Conservation (phyloP, 257 asterid species). For the Capsicum baccatum region DNA sequence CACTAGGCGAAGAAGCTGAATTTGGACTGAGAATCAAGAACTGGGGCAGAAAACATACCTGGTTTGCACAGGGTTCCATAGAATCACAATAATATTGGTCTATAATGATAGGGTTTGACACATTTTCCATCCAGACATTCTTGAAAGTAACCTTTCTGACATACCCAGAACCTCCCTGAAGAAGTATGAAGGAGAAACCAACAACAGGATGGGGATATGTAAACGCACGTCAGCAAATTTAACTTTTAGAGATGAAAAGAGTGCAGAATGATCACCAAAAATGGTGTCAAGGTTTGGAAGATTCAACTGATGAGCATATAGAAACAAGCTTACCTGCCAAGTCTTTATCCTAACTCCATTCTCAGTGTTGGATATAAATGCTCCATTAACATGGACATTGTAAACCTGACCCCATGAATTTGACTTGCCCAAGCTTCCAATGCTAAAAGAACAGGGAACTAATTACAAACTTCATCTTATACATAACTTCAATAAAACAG, state of each 20-base stretch:
- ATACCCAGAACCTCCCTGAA: slow-evolving; percentile 88
- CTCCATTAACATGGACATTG: slow-evolving; percentile 66
- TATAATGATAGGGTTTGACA: slow-evolving; percentile 83
- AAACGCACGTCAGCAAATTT: not conserved
- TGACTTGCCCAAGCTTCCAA: slow-evolving; percentile 85
- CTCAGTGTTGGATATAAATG: slow-evolving; percentile 51
- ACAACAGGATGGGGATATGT: not conserved
- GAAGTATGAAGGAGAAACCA: slow-evolving; percentile 2
- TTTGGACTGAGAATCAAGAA: slow-evolving; percentile 3
- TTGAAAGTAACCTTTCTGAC: slow-evolving; percentile 63
- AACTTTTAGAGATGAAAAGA: not conserved
- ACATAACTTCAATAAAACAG: not conserved
- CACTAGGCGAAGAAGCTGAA: slow-evolving; percentile 12
- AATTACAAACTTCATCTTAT: slow-evolving; percentile 3
- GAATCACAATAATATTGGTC: slow-evolving; percentile 91
- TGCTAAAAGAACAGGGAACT: slow-evolving; percentile 47
- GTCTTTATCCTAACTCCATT: slow-evolving; percentile 91
- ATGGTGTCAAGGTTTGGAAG: not conserved
- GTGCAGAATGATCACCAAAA: slow-evolving; percentile 14
- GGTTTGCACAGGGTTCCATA: slow-evolving; percentile 59
- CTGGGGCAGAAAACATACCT: slow-evolving; percentile 49
- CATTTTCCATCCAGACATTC: slow-evolving; percentile 79
- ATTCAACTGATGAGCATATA: not conserved
- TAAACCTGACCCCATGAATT: slow-evolving; percentile 55
- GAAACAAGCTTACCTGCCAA: slow-evolving; percentile 70